phyloP scores from a whole-genome alignment of 176 grass and related monocot genomes.

The Stipa capillata region DNA sequence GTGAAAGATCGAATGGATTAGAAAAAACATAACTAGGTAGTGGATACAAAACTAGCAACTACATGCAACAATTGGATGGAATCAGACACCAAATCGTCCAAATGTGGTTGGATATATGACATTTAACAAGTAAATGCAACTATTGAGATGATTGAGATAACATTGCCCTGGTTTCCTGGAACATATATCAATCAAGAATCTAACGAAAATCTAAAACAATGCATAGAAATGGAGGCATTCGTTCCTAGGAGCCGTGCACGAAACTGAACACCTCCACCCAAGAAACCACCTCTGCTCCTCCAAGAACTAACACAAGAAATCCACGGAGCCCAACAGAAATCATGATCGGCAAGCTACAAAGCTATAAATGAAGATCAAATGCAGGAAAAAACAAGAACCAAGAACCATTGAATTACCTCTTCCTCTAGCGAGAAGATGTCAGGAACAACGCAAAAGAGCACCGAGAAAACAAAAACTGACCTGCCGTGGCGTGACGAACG shows the following conservation, averaged over 20 bases:
- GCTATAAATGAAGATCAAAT: background rate
- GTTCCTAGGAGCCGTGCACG: conserved; percentile 7
- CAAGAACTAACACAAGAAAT: background rate
- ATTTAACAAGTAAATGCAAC: background rate
- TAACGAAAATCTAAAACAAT: background rate
- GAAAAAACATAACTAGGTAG: conserved; percentile 1
- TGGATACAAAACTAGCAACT: background rate
- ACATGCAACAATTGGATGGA: background rate
- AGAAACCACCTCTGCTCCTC: conserved; percentile 2
- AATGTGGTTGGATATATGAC: background rate
- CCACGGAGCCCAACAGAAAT: background rate
- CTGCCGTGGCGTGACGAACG: conserved; percentile 39
- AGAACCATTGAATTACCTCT: too few relatives aligned
- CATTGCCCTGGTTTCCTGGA: background rate
- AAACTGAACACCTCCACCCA: background rate
- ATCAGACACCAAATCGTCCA: background rate
- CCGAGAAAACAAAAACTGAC: conserved; percentile 24
- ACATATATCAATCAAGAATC: background rate
- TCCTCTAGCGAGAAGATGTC: conserved; percentile 10
- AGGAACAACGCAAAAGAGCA: background rate
- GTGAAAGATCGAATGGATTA: background rate
- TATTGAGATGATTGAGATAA: background rate
- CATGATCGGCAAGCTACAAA: background rate
- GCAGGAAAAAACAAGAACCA: conserved; percentile 1
- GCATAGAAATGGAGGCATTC: background rate